These are phyloP conservation scores for Sporisorium scitamineum DNA, from an alignment of 1,284 basidiomycete genomes.

Conservation along the genomic window DNA sequence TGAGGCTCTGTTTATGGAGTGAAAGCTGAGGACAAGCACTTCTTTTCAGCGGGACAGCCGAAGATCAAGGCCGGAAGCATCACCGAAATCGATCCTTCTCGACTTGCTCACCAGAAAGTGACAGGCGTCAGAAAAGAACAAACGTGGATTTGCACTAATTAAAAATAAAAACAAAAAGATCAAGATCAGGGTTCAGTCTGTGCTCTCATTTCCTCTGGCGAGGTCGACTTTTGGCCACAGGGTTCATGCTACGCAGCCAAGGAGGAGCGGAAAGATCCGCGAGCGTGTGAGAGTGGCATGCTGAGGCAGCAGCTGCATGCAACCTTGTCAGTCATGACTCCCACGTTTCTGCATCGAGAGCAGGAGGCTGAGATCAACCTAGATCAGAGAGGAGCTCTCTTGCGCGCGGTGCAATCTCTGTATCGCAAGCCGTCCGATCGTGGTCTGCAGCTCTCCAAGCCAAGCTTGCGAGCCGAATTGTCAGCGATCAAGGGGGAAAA, in stretches of 20 bases:
- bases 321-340: background rate
- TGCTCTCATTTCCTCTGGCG: background rate
- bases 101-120: background rate
- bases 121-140: background rate
- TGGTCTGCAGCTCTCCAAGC: background rate
- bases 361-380: background rate
- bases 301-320: background rate
- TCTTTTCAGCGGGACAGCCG: background rate
- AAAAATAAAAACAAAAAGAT: background rate
- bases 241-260: background rate
- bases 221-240: background rate
- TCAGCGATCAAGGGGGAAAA: background rate
- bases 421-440: background rate
- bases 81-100: background rate
- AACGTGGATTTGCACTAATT: background rate
- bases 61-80: background rate
- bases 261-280: constrained; percentile 1
- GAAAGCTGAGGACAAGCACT: no score
- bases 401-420: background rate
- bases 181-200: background rate
- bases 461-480: background rate
- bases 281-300: background rate
- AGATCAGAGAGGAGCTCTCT: background rate
- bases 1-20: no score
- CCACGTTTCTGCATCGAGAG: background rate